Evolutionary conservation across 108 stramenopile genomes (phyloP).

Genomic region (Skeletonema costatum): DNA sequence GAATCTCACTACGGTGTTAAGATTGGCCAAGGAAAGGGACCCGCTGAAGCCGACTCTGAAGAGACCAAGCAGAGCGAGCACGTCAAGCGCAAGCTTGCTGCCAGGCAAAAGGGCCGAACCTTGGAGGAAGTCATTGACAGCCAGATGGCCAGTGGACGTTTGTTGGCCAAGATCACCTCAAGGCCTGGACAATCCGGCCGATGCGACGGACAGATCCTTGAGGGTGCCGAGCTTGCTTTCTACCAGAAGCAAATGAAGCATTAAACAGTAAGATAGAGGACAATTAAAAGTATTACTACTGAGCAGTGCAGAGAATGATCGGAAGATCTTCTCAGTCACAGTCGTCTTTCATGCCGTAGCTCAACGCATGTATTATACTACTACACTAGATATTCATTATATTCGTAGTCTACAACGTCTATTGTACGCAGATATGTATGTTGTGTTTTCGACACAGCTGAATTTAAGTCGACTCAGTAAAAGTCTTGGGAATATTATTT

Average conservation of each 20-base stretch:
- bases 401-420: not conserved
- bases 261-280: slow-evolving; percentile 52
- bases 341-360: not conserved
- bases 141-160: slow-evolving; percentile 97
- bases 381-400: not conserved
- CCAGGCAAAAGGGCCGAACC: slow-evolving; percentile 84
- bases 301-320: not conserved
- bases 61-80: slow-evolving; percentile 66
- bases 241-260: slow-evolving; percentile 97
- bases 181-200: slow-evolving; percentile 99
- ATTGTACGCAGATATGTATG: not conserved
- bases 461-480: too few relatives aligned
- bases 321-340: not conserved
- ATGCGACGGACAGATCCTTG: slow-evolving; percentile 97
- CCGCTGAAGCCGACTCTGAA: slow-evolving; percentile 59
- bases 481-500: too few relatives aligned
- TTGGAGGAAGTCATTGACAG: slow-evolving; percentile 91
- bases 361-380: slow-evolving; percentile 2
- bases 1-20: slow-evolving; percentile 97
- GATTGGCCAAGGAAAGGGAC: slow-evolving; percentile 94
- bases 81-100: slow-evolving; percentile 81
- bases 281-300: slow-evolving; percentile 1
- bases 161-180: slow-evolving; percentile 95
- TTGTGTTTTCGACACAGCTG: too few relatives aligned
- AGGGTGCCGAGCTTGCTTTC: slow-evolving; percentile 98